A percentile compares a stretch with the other conserved stretches of the same genome.
These are phyloP conservation scores for Patellifolia procumbens DNA, from an alignment of 179 eudicot species.

Conservation along the genomic window DNA sequence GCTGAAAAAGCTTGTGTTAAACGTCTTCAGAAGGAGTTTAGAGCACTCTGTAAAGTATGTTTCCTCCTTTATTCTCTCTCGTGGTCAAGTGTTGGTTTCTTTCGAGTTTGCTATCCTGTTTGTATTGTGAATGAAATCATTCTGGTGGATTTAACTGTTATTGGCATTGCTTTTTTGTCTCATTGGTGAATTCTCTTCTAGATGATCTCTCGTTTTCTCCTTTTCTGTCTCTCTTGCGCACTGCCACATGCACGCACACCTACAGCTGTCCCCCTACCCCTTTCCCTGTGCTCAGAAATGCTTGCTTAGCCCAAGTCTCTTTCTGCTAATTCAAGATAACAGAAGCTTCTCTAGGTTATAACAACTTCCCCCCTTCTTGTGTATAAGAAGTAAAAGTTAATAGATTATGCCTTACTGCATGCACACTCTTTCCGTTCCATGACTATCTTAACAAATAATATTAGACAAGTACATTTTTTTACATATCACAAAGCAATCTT, in stretches of 20 bases:
- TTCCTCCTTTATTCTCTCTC: background rate
- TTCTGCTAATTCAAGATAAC: background rate
- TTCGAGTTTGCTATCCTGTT: background rate
- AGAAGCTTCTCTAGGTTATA: background rate
- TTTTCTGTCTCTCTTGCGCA: background rate
- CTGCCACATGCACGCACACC: background rate
- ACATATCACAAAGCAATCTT: background rate
- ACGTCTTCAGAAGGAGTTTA: conserved; percentile 93
- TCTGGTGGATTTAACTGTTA: background rate
- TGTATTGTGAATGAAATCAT: background rate
- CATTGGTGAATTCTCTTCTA: too few species aligned
- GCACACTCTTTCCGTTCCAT: background rate
- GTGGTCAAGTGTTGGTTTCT: background rate
- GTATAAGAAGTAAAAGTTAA: background rate
- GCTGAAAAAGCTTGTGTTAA: conserved; percentile 94
- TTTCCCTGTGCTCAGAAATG: background rate
- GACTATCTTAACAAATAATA: background rate
- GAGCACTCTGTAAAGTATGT: conserved; percentile 87
- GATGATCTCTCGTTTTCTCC: background rate
- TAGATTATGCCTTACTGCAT: background rate
- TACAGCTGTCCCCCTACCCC: background rate
- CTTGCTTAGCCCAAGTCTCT: background rate
- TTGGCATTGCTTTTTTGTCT: background rate
- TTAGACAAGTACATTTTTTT: background rate
- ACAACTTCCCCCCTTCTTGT: background rate